Conservation (phyloP, 352 stramenopile species). For the Phytophthora melonis region DNA sequence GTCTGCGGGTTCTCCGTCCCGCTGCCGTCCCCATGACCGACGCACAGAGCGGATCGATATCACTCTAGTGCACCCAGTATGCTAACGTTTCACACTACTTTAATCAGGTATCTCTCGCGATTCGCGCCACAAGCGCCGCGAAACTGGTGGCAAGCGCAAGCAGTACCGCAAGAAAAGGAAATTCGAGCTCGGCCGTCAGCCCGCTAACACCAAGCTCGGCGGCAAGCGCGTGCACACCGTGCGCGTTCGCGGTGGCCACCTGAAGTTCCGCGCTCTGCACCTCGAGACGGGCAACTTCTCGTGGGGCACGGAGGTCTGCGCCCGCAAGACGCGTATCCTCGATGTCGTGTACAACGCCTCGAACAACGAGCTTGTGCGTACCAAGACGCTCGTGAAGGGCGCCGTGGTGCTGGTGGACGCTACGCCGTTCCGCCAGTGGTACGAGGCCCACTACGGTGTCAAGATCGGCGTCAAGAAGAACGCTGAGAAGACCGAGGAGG, state of each 20-base stretch:
- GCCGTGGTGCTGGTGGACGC: conserved; percentile 98
- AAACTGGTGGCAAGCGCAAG: conserved; percentile 98
- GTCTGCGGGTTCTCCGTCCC: conserved; percentile 50
- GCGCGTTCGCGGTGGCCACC: conserved; percentile 97
- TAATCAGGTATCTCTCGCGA: conserved; percentile 99
- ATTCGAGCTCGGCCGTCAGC: conserved; percentile 98
- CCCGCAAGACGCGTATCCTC: conserved; percentile 99
- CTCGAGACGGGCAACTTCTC: conserved; percentile 99
- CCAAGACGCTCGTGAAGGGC: conserved; percentile 99
- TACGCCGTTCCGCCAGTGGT: conserved; percentile 99
- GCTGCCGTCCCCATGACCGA: conserved; percentile 16
- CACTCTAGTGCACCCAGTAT: conserved; percentile 3
- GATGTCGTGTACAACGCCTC: conserved; percentile 99
- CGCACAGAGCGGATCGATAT: neutral
- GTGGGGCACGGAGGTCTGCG: conserved; percentile 98
- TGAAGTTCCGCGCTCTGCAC: conserved; percentile 98
- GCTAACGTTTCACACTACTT: conserved; percentile 19
- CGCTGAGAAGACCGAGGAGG: conserved; percentile 82
- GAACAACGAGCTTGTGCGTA: conserved; percentile 99
- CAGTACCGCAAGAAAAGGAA: conserved; percentile 99
- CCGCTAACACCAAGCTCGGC: conserved; percentile 99
- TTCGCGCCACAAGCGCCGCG: conserved; percentile 99
- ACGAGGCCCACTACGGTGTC: conserved; percentile 99
- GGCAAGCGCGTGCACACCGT: conserved; percentile 97
- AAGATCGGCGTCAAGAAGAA: conserved; percentile 92